Percentiles rank a stretch among this genome's conserved stretches.
phyloP scores from a whole-genome alignment of 345 rosid species.

The Jatropha curcas region DNA sequence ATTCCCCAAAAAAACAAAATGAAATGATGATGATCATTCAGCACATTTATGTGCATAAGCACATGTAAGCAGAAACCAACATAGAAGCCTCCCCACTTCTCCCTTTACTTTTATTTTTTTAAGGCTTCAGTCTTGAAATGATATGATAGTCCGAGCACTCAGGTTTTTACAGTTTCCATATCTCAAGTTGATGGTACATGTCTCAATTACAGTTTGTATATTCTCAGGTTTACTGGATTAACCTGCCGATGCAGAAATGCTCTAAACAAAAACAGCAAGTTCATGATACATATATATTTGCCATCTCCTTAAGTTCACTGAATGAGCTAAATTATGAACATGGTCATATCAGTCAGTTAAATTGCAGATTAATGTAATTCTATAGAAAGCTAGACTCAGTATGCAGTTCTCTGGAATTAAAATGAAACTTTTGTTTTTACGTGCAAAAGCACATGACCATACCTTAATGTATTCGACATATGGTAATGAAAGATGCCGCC shows the following conservation, averaged over 20 bases:
- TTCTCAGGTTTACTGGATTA: neutral
- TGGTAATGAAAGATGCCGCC: slow-evolving; percentile 88
- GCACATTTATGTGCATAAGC: neutral
- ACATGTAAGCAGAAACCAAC: neutral
- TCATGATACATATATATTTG: neutral
- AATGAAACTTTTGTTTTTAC: neutral
- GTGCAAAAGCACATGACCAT: slow-evolving; percentile 16
- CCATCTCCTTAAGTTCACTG: neutral
- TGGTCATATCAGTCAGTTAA: slow-evolving; percentile 3
- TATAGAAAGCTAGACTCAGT: neutral
- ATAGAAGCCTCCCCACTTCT: neutral
- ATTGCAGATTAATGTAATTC: slow-evolving; percentile 1
- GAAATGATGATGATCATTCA: neutral
- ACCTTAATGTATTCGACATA: slow-evolving; percentile 97
- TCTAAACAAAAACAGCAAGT: neutral
- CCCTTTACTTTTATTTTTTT: neutral
- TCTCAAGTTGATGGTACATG: slow-evolving; percentile 1
- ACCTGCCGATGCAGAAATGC: neutral
- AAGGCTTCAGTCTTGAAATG: neutral
- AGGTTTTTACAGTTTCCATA: neutral
- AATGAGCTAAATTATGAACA: neutral
- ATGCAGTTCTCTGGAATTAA: no score
- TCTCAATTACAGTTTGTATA: no score
- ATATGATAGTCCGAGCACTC: no score
- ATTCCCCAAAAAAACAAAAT: neutral